Percentiles rank a stretch among this genome's conserved stretches.
phyloP scores from a whole-genome alignment of 1,139 yeast species.

The Eremothecium gossypii region DNA sequence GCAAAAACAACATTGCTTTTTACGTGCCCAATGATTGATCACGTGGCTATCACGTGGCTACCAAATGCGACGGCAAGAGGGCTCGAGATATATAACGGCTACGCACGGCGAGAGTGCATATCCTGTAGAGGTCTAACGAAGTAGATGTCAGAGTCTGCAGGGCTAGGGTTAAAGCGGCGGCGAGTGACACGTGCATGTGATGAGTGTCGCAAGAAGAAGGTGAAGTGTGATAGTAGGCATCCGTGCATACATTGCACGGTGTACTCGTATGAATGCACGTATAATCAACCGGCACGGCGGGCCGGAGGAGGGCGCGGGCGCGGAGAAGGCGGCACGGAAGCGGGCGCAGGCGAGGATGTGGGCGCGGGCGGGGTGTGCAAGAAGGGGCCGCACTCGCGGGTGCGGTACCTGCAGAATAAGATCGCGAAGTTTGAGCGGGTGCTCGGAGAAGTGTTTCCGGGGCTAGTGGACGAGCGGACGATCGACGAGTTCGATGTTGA shows the following conservation, averaged over 20 bases:
- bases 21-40: too few relatives aligned
- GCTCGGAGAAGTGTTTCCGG: slow-evolving; percentile 21
- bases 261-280: slow-evolving; percentile 68
- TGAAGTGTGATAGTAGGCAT: slow-evolving; percentile 87
- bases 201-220: slow-evolving; percentile 73
- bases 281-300: slow-evolving; percentile 66
- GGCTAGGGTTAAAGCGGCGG: slow-evolving; percentile 42
- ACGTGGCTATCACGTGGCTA: too few relatives aligned
- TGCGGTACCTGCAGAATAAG: slow-evolving; percentile 13
- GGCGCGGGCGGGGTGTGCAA: slow-evolving; percentile 3
- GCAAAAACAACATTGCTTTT: too few relatives aligned
- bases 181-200: slow-evolving; percentile 91
- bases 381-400: slow-evolving; percentile 3
- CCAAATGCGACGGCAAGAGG: too few relatives aligned
- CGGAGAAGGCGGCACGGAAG: neutral
- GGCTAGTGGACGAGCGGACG: slow-evolving; percentile 15
- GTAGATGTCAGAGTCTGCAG: too few relatives aligned
- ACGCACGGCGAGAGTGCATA: too few relatives aligned
- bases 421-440: slow-evolving; percentile 18
- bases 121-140: too few relatives aligned
- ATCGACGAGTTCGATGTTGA: slow-evolving; percentile 22
- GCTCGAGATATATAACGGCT: too few relatives aligned
- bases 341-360: slow-evolving; percentile 4
- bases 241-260: slow-evolving; percentile 94
- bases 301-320: slow-evolving; percentile 26